phyloP scores from a whole-genome alignment of 441 rosid genomes.

The Populus hybrid region DNA sequence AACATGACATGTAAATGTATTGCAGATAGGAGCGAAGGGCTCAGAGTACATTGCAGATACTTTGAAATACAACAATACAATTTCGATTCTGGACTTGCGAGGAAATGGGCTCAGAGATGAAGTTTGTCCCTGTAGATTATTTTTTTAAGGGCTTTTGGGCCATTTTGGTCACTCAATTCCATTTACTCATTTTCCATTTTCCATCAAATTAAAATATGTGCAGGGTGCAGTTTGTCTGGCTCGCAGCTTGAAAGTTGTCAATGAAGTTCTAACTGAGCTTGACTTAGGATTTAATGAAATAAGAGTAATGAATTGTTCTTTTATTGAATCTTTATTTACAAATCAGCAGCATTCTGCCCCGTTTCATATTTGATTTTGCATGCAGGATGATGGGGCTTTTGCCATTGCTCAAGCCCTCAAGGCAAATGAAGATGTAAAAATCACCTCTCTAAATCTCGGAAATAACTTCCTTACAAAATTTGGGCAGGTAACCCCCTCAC shows the following conservation, averaged over 20 bases:
- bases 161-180: background rate
- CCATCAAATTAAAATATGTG: constrained; percentile 12
- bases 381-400: constrained; percentile 92
- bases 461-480: constrained; percentile 88
- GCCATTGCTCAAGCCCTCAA: constrained; percentile 93
- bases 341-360: background rate
- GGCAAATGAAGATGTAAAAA: constrained; percentile 82
- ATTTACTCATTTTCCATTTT: constrained; percentile 2
- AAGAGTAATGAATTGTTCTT: constrained; percentile 41
- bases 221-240: constrained; percentile 88
- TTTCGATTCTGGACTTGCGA: constrained; percentile 79
- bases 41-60: constrained; percentile 81
- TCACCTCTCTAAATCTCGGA: constrained; percentile 72
- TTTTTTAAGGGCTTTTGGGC: background rate
- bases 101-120: constrained; percentile 94
- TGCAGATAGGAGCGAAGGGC: constrained; percentile 90
- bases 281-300: constrained; percentile 94
- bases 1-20: constrained; percentile 10
- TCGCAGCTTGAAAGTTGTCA: constrained; percentile 92
- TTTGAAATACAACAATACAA: constrained; percentile 81
- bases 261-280: constrained; percentile 79
- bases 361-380: constrained; percentile 10
- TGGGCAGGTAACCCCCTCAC: constrained; percentile 64
- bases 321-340: background rate
- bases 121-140: constrained; percentile 36